phyloP scores from a whole-genome alignment of 306 rosid genomes.

The Cicer pinnatifidum region DNA sequence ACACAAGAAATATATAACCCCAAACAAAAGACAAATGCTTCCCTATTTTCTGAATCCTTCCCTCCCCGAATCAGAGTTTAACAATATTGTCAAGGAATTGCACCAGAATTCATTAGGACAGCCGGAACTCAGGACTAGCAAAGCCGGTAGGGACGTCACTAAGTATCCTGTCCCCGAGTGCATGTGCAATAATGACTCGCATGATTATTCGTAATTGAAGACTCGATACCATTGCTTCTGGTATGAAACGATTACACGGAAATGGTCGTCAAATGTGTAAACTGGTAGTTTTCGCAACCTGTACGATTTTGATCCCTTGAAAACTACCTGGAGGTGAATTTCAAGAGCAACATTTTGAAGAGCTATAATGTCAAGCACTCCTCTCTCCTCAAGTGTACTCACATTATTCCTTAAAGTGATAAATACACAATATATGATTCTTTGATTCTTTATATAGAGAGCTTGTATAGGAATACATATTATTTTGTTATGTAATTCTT shows the following conservation, averaged over 20 bases:
- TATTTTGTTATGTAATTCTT: no score
- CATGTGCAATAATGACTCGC: constrained; percentile 76
- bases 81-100: constrained; percentile 63
- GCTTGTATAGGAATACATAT: no score
- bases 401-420: constrained; percentile 10
- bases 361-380: constrained; percentile 8
- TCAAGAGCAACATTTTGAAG: constrained; percentile 23
- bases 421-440: constrained; percentile 50
- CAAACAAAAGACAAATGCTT: constrained; percentile 93
- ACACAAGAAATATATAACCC: constrained; percentile 92
- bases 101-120: constrained; percentile 85
- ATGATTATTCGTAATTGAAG: constrained; percentile 35
- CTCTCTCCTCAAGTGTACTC: constrained; percentile 21
- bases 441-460: constrained; percentile 49
- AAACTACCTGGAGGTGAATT: constrained; percentile 29
- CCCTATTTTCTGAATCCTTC: constrained; percentile 74
- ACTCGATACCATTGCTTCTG: constrained; percentile 32
- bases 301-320: constrained; percentile 34
- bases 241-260: constrained; percentile 1
- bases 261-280: constrained; percentile 2
- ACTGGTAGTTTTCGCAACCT: constrained; percentile 4
- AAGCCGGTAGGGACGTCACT: constrained; percentile 77
- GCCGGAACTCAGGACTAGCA: constrained; percentile 81
- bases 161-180: constrained; percentile 88
- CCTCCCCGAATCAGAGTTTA: constrained; percentile 76